A percentile compares a stretch with the other conserved stretches of the same genome.
phyloP scores from a whole-genome alignment of 2,329 filamentous ascomycete genomes.

The Fusarium pseudoanthophilum region DNA sequence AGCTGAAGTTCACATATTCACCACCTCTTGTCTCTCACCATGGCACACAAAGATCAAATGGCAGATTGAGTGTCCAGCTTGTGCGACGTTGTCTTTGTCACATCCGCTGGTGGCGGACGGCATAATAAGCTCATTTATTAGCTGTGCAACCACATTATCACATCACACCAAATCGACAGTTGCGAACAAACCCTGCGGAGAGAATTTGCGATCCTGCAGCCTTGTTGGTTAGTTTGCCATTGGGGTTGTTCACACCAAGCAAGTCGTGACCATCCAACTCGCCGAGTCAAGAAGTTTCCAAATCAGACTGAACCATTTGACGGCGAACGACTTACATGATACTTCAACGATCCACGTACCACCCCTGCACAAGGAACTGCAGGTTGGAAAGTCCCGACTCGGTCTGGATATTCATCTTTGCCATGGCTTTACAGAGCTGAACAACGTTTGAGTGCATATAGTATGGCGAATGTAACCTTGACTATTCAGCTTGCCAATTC shows the following conservation, averaged over 20 bases:
- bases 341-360: constrained; percentile 7
- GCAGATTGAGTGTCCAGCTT: constrained; percentile 21
- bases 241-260: constrained; percentile 25
- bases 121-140: constrained; percentile 32
- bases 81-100: constrained; percentile 21
- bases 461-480: constrained; percentile 28
- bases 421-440: constrained; percentile 6
- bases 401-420: constrained; percentile 10
- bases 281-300: constrained; percentile 14
- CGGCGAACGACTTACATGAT: constrained; percentile 6
- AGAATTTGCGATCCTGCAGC: constrained; percentile 23
- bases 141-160: constrained; percentile 29
- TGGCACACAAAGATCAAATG: constrained; percentile 30
- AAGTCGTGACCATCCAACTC: constrained; percentile 14
- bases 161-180: constrained; percentile 24
- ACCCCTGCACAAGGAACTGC: constrained; percentile 17
- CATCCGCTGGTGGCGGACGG: constrained; percentile 31
- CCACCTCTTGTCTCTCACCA: constrained; percentile 15
- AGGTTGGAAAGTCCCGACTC: constrained; percentile 18
- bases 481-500: constrained; percentile 15
- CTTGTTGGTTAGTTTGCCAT: constrained; percentile 21
- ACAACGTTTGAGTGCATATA: constrained; percentile 14
- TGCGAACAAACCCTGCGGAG: constrained; percentile 7
- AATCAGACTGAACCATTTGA: constrained; percentile 21
- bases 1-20: constrained; percentile 3